These are phyloP conservation scores for Wickerhamiella cacticola DNA, from an alignment of 805 yeast genomes.

Conservation along the genomic window DNA sequence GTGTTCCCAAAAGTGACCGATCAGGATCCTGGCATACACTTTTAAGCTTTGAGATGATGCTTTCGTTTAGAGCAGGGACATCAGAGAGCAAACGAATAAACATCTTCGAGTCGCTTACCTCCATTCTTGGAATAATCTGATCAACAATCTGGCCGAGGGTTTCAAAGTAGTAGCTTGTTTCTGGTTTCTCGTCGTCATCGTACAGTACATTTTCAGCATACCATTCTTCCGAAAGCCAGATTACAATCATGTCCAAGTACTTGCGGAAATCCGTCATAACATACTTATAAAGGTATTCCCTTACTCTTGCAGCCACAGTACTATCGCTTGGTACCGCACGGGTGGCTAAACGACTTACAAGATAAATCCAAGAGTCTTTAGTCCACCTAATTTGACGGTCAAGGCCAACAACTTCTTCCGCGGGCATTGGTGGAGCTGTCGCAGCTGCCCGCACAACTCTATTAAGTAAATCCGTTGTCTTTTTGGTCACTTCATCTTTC, in stretches of 20 bases:
- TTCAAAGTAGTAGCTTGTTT: constrained; percentile 61
- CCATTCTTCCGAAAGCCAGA: constrained; percentile 97
- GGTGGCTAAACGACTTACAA: constrained; percentile 67
- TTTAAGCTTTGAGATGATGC: constrained; percentile 50
- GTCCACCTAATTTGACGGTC: constrained; percentile 32
- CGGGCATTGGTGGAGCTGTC: neutral
- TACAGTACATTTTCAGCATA: constrained; percentile 50
- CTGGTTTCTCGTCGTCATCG: constrained; percentile 54
- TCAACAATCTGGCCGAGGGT: constrained; percentile 69
- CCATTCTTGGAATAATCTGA: constrained; percentile 71
- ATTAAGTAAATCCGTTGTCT: neutral
- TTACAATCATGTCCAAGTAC: constrained; percentile 63
- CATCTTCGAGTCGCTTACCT: constrained; percentile 62
- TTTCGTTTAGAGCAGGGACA: constrained; percentile 59
- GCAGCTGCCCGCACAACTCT: neutral
- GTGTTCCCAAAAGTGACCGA: constrained; percentile 66
- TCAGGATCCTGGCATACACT: constrained; percentile 78
- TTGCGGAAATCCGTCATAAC: constrained; percentile 60
- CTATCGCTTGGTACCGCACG: constrained; percentile 46
- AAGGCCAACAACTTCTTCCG: constrained; percentile 4
- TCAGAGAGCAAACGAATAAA: constrained; percentile 80
- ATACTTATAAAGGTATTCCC: constrained; percentile 60
- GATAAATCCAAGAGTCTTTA: constrained; percentile 61
- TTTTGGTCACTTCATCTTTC: constrained; percentile 29
- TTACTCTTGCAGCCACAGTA: constrained; percentile 37